Percentiles rank a stretch among this genome's conserved stretches.
Conservation (phyloP, 1,284 basidiomycete species). For the Phellopilus nigrolimitatus region DNA sequence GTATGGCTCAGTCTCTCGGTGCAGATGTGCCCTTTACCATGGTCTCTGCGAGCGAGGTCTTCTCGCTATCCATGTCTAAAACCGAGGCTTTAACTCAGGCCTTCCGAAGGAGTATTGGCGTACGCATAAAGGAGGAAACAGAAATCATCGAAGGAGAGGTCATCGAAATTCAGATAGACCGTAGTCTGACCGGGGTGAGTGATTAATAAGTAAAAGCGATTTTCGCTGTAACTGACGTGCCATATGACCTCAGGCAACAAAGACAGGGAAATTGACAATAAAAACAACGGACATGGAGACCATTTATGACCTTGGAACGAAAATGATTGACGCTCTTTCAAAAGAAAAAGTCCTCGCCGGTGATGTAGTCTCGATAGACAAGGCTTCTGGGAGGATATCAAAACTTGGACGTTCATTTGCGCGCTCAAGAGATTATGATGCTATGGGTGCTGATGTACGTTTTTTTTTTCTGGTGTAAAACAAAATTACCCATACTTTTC, state of each 20-base stretch:
- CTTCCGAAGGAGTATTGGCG: slow-evolving; percentile 92
- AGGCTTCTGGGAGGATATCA: slow-evolving; percentile 94
- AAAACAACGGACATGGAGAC: slow-evolving; percentile 99
- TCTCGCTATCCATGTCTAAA: slow-evolving; percentile 96
- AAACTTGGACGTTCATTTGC: slow-evolving; percentile 97
- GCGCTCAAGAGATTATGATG: slow-evolving; percentile 95
- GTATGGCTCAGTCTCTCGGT: slow-evolving; percentile 95
- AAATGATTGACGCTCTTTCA: slow-evolving; percentile 97
- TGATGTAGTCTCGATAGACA: slow-evolving; percentile 96
- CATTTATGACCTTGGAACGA: slow-evolving; percentile 96
- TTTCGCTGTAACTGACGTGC: slow-evolving; percentile 14
- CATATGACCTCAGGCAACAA: slow-evolving; percentile 73
- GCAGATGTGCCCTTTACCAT: slow-evolving; percentile 95
- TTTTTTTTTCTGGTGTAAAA: slow-evolving; percentile 9
- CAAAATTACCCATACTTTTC: slow-evolving; percentile 1
- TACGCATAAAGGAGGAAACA: slow-evolving; percentile 96
- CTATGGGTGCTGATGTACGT: slow-evolving; percentile 95
- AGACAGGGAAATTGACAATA: slow-evolving; percentile 96
- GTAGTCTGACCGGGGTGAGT: slow-evolving; percentile 91
- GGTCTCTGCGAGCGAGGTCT: slow-evolving; percentile 96
- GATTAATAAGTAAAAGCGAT: not conserved
- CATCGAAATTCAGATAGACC: slow-evolving; percentile 97
- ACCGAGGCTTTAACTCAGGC: slow-evolving; percentile 98
- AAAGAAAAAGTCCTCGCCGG: slow-evolving; percentile 98
- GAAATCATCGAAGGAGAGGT: slow-evolving; percentile 98